Conservation (phyloP, 108 stramenopile species). For the Schizochytrium sp. region DNA sequence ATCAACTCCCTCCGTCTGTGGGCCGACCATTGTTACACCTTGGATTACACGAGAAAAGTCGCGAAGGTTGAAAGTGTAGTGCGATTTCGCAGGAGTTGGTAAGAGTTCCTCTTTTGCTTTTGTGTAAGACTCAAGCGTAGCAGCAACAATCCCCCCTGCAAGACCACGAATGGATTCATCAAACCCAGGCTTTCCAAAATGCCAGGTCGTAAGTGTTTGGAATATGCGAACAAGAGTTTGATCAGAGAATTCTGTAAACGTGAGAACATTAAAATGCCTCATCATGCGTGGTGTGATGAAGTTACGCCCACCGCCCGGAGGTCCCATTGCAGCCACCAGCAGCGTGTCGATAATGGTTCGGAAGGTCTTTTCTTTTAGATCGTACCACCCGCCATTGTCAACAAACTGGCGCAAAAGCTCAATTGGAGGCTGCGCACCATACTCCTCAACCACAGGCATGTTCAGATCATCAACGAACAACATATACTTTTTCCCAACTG, state of each 20-base stretch:
- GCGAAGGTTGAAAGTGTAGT: slow-evolving; percentile 83
- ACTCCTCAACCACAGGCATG: slow-evolving; percentile 75
- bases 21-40: slow-evolving; percentile 77
- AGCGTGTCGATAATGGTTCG: slow-evolving; percentile 72
- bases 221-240: slow-evolving; percentile 76
- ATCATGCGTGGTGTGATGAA: slow-evolving; percentile 77
- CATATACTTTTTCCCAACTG: slow-evolving; percentile 71
- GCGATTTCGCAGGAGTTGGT: slow-evolving; percentile 79
- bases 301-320: slow-evolving; percentile 82
- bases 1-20: slow-evolving; percentile 50
- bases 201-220: slow-evolving; percentile 69
- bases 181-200: slow-evolving; percentile 63
- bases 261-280: slow-evolving; percentile 80
- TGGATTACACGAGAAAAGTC: slow-evolving; percentile 80
- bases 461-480: slow-evolving; percentile 80
- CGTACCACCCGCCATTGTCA: slow-evolving; percentile 81
- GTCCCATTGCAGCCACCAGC: slow-evolving; percentile 79
- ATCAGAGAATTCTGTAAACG: slow-evolving; percentile 79
- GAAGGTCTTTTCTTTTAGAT: slow-evolving; percentile 79
- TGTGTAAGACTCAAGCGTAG: slow-evolving; percentile 76
- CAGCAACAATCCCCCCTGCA: slow-evolving; percentile 69
- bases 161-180: slow-evolving; percentile 64
- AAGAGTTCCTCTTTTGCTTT: slow-evolving; percentile 71
- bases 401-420: slow-evolving; percentile 80
- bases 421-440: slow-evolving; percentile 81